Conservation (phyloP, 345 rosid genomes). For the Mallotus nudiflorus region DNA sequence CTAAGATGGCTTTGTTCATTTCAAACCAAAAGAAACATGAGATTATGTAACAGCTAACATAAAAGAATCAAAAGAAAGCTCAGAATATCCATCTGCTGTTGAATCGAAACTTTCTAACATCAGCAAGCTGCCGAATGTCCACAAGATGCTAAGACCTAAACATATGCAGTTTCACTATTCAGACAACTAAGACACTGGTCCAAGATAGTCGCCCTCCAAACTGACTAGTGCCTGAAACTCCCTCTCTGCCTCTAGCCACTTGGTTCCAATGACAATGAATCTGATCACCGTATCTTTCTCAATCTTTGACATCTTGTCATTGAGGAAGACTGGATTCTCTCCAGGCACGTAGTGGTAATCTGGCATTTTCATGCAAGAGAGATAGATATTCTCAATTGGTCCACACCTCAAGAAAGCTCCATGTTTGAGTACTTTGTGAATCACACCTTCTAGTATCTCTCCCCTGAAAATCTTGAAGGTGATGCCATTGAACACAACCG, state of each 20-base stretch:
- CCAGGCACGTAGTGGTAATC: constrained; percentile 62
- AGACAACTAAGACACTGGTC: constrained; percentile 55
- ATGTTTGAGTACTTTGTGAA: constrained; percentile 74
- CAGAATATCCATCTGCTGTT: no score
- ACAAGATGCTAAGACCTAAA: no score
- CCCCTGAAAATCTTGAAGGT: constrained; percentile 84
- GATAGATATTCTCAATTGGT: constrained; percentile 55
- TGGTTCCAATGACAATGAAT: constrained; percentile 63
- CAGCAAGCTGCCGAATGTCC: no score
- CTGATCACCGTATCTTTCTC: constrained; percentile 54
- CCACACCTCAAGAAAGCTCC: constrained; percentile 85
- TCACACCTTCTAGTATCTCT: constrained; percentile 68
- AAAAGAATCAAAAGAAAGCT: no score
- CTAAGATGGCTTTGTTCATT: no score
- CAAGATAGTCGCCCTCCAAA: constrained; percentile 77
- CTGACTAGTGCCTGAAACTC: constrained; percentile 84
- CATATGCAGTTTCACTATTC: no score
- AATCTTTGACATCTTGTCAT: constrained; percentile 60
- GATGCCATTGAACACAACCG: constrained; percentile 63
- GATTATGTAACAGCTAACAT: no score
- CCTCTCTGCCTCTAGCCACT: constrained; percentile 80
- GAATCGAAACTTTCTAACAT: no score
- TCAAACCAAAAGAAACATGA: no score
- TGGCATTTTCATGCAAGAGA: constrained; percentile 62
- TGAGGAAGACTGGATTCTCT: constrained; percentile 69